phyloP scores from a whole-genome alignment of 345 rosid species.

The Salix caprea region DNA sequence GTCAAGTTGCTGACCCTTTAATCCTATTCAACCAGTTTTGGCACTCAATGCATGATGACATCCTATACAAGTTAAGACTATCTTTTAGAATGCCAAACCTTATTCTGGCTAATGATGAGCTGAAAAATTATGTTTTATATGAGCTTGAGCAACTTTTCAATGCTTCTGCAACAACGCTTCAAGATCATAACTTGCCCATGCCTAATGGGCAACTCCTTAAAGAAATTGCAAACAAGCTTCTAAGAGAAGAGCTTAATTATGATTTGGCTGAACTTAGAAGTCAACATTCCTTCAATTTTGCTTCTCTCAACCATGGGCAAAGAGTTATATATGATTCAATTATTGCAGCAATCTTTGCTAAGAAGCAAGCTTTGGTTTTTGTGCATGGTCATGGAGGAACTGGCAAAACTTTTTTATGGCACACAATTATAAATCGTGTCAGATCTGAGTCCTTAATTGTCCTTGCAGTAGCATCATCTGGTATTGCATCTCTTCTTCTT shows the following conservation, averaged over 20 bases:
- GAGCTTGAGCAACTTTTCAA: background rate
- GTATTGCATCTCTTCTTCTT: background rate
- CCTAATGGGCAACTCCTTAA: background rate
- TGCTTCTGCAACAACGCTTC: background rate
- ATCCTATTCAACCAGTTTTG: background rate
- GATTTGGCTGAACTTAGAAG: background rate
- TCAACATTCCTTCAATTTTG: background rate
- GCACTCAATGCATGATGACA: background rate
- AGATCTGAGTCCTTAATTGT: background rate
- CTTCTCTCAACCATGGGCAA: background rate
- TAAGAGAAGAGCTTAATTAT: background rate
- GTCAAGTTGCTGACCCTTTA: background rate
- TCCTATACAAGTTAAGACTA: background rate
- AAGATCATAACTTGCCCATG: background rate
- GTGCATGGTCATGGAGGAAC: background rate
- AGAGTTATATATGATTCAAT: background rate
- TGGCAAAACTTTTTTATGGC: background rate
- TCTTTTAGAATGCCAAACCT: no score
- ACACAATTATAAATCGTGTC: background rate
- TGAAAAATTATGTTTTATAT: background rate
- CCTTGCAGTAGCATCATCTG: background rate
- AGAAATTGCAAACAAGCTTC: background rate
- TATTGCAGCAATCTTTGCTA: background rate
- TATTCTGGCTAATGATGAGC: no score
- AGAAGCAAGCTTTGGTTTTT: background rate